Conservation (phyloP, 1,284 basidiomycete species). For the Cryptococcus sp. region DNA sequence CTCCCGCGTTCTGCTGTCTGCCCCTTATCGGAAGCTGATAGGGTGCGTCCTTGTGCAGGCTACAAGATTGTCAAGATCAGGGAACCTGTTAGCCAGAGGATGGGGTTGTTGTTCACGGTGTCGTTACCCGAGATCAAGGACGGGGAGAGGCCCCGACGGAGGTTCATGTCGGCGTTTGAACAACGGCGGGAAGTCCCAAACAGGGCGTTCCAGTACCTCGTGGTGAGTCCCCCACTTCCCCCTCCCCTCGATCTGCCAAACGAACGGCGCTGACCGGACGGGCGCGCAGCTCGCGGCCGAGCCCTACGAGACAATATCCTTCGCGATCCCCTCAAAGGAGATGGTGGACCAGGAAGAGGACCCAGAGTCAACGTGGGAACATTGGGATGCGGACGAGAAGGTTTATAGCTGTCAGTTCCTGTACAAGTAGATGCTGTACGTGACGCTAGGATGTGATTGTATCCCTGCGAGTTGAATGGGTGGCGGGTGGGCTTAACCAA, state of each 20-base stretch:
- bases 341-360: slow-evolving; percentile 79
- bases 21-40: neutral
- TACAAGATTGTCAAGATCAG: slow-evolving; percentile 55
- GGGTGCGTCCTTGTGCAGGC: slow-evolving; percentile 19
- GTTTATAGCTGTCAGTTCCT: slow-evolving; percentile 94
- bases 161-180: slow-evolving; percentile 99
- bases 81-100: slow-evolving; percentile 52
- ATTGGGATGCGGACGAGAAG: slow-evolving; percentile 95
- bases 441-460: too few species aligned
- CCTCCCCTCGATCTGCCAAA: neutral
- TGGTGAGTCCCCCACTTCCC: slow-evolving; percentile 59
- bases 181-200: slow-evolving; percentile 94
- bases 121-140: slow-evolving; percentile 91
- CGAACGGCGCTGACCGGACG: slow-evolving; percentile 1
- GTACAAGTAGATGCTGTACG: slow-evolving; percentile 56
- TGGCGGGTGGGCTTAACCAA: too few species aligned
- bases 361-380: slow-evolving; percentile 88
- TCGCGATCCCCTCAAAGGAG: slow-evolving; percentile 95
- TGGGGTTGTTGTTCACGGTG: slow-evolving; percentile 93
- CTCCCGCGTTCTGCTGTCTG: neutral
- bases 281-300: slow-evolving; percentile 82
- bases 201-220: slow-evolving; percentile 93
- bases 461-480: too few species aligned
- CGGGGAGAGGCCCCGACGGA: slow-evolving; percentile 75
- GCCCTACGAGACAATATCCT: slow-evolving; percentile 97